A percentile compares a stretch with the other conserved stretches of the same genome.
These are phyloP conservation scores for Anthracocystis setariae DNA, from an alignment of 1,284 basidiomycete species.

Conservation along the genomic window DNA sequence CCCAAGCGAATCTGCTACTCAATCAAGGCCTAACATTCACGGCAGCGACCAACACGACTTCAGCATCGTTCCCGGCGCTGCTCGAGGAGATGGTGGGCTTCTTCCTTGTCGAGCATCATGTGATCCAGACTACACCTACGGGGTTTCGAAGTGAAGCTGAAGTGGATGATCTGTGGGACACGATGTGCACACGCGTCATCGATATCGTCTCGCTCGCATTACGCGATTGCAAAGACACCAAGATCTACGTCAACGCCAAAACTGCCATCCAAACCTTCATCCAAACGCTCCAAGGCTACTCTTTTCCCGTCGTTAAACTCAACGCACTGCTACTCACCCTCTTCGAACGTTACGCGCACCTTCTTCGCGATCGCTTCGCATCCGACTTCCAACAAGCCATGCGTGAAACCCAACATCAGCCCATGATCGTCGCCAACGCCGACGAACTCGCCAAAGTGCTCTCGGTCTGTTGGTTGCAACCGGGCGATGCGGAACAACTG, in stretches of 20 bases:
- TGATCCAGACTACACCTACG: constrained; percentile 80
- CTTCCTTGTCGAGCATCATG: constrained; percentile 95
- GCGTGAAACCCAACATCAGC: constrained; percentile 85
- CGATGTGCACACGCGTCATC: constrained; percentile 81
- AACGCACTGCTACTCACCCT: constrained; percentile 85
- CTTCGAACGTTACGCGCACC: constrained; percentile 87
- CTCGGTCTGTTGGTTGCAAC: constrained; percentile 82
- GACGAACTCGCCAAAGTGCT: constrained; percentile 81
- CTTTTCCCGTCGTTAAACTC: constrained; percentile 83
- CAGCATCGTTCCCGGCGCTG: constrained; percentile 47
- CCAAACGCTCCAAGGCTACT: constrained; percentile 85
- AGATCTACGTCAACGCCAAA: constrained; percentile 84
- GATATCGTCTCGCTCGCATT: constrained; percentile 80
- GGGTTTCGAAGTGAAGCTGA: constrained; percentile 86
- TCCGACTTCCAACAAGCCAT: constrained; percentile 73
- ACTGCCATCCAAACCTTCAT: constrained; percentile 86
- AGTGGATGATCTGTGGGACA: constrained; percentile 96
- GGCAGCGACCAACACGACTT: constrained; percentile 8
- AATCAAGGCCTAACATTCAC: constrained; percentile 72
- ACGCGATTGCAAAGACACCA: constrained; percentile 80
- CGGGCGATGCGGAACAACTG: constrained; percentile 68
- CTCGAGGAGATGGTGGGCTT: constrained; percentile 94
- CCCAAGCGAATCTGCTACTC: constrained; percentile 92
- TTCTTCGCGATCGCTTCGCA: constrained; percentile 85
- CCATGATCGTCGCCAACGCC: constrained; percentile 83